Evolutionary conservation across 1,284 basidiomycete species (phyloP).

Genomic region (Sanghuangporus weigelae): DNA sequence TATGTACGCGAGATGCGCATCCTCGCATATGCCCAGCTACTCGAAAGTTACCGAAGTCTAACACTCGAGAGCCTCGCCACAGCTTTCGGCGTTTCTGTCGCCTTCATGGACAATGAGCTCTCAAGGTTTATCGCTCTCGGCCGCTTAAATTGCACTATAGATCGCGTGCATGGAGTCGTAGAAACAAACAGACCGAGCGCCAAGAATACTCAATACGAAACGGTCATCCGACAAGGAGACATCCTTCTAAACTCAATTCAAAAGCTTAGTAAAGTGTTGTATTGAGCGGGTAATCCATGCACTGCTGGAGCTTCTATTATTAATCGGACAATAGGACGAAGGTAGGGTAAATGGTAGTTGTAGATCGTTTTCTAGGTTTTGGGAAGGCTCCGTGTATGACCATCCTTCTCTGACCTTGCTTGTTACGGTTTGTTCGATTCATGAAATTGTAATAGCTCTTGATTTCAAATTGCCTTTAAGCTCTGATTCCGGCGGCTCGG

Average conservation of each 20-base stretch:
- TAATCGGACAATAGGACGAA: not conserved
- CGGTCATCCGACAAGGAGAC: slow-evolving; percentile 86
- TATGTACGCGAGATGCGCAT: slow-evolving; percentile 98
- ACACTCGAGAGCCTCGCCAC: slow-evolving; percentile 83
- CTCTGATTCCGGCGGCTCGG: too few species aligned
- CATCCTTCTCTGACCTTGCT: too few species aligned
- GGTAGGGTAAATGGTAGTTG: not conserved
- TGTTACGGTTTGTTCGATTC: too few species aligned
- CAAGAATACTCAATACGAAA: slow-evolving; percentile 90
- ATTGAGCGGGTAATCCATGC: slow-evolving; percentile 32
- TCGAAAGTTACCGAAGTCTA: slow-evolving; percentile 88
- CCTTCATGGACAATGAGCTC: slow-evolving; percentile 88
- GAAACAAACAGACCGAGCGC: slow-evolving; percentile 87
- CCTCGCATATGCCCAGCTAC: slow-evolving; percentile 86
- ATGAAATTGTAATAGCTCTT: too few species aligned
- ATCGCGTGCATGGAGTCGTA: slow-evolving; percentile 91
- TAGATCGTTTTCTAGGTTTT: not conserved
- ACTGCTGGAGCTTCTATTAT: not conserved
- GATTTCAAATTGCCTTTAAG: too few species aligned
- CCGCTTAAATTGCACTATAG: slow-evolving; percentile 88
- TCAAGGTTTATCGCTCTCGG: slow-evolving; percentile 90
- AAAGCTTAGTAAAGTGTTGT: slow-evolving; percentile 69
- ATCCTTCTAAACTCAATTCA: slow-evolving; percentile 78
- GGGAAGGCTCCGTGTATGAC: too few species aligned
- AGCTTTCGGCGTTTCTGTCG: slow-evolving; percentile 88